phyloP scores from a whole-genome alignment of 306 rosid genomes.

The Vicia villosa region DNA sequence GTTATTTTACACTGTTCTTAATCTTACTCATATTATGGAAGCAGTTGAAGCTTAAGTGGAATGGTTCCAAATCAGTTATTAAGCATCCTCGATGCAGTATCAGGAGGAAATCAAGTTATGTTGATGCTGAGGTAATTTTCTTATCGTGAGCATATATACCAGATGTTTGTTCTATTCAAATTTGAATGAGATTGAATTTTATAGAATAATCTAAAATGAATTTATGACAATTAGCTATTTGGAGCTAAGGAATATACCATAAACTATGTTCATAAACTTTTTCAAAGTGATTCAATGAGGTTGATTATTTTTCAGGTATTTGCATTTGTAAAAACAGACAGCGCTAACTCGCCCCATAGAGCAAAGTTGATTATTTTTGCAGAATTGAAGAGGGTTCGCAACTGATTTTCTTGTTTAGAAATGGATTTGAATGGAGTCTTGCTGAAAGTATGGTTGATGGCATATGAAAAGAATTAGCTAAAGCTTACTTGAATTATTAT shows the following conservation, averaged over 20 bases:
- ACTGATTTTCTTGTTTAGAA: too few relatives aligned
- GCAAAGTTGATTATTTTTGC: too few relatives aligned
- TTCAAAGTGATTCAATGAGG: background rate
- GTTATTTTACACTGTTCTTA: background rate
- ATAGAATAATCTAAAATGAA: background rate
- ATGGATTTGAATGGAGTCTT: too few relatives aligned
- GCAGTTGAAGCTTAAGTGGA: slow-evolving; percentile 86
- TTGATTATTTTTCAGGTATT: slow-evolving; percentile 65
- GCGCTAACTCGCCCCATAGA: slow-evolving; percentile 72
- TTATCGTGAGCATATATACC: background rate
- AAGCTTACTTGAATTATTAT: too few relatives aligned
- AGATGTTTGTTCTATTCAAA: background rate
- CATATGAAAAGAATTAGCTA: too few relatives aligned
- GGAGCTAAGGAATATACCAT: background rate
- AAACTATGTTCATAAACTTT: background rate
- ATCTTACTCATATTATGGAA: slow-evolving; percentile 6
- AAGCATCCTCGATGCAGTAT: slow-evolving; percentile 94
- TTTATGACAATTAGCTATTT: background rate
- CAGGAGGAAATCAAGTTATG: slow-evolving; percentile 82
- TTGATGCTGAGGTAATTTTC: slow-evolving; percentile 85
- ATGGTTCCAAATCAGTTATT: slow-evolving; percentile 80
- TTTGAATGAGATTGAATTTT: background rate
- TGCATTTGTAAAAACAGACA: slow-evolving; percentile 80
- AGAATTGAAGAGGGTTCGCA: too few relatives aligned
- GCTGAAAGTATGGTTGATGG: too few relatives aligned